These are phyloP conservation scores for Gonapodya sp. DNA, from an alignment of 192 early-diverging fungal species.

Conservation along the genomic window DNA sequence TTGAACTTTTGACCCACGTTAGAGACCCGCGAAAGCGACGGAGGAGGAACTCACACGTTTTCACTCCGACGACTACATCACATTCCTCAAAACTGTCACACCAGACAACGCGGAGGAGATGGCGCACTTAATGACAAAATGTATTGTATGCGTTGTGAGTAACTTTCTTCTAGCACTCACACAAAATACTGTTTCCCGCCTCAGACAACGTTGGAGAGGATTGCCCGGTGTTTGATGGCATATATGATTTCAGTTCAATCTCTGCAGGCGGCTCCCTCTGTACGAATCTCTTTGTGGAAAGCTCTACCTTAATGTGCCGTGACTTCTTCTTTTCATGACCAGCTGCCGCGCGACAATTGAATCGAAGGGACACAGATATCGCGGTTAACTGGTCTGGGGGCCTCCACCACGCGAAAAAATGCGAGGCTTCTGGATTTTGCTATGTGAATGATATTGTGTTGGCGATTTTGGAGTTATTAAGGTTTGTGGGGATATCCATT, in stretches of 20 bases:
- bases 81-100: conserved; percentile 72
- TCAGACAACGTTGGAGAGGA: conserved; percentile 90
- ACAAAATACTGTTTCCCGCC: too few species aligned
- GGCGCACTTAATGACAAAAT: conserved; percentile 32
- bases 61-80: conserved; percentile 91
- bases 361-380: conserved; percentile 72
- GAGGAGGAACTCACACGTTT: conserved; percentile 86
- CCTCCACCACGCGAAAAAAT: conserved; percentile 82
- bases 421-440: conserved; percentile 91
- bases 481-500: too few species aligned
- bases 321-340: not conserved
- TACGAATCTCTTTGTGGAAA: conserved; percentile 16
- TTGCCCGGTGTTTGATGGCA: conserved; percentile 94
- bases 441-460: conserved; percentile 98
- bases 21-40: conserved; percentile 75
- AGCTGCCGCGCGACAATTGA: conserved; percentile 80
- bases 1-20: conserved; percentile 12
- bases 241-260: conserved; percentile 89
- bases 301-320: not conserved
- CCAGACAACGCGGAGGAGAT: conserved; percentile 41
- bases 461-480: conserved; percentile 76
- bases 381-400: conserved; percentile 98
- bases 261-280: conserved; percentile 87
- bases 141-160: conserved; percentile 22
- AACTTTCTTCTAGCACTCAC: conserved; percentile 33